Evolutionary conservation across 2,329 filamentous ascomycete species (phyloP), one percentile per base, ranked within the genome.

Genomic region (Corynespora cassiicola): DNA sequence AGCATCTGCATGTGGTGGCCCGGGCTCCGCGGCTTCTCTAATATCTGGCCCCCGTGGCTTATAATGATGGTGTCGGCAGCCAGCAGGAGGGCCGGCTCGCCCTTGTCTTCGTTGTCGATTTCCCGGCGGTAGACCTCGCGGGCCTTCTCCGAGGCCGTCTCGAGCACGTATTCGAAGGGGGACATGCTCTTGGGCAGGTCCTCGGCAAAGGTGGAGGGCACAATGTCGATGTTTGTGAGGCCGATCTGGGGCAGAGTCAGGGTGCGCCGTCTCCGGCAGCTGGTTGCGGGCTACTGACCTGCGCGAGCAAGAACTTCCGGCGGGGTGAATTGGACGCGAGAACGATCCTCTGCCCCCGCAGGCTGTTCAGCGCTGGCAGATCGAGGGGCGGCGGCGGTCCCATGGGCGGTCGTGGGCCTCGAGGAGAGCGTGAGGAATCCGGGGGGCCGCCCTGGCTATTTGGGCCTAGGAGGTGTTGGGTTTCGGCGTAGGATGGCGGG

Each of bases 51-150:
- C 25, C 80, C 74, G 8, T 82, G 78, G 7, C 84, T 86, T 10
- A 94, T 87, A 46, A 99, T 88, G 39, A 99, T 78, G 0, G 94
- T 97, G 66, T 97, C 92, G 22, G 92, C 92, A 0, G 90, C 85
- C 42, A 97, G 85, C 41, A 97, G 89, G 11, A 97, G 77, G 6
- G 84, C 86, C 0, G 90, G 90, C 53, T 96, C 94, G 38, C 77
- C 81, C 40, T 75, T 70, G 31, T 60, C 69, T 38, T 71, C 65
- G 42, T 81, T 80, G 57, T 82, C 65, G 52, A 85, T 75, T 54
- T 83, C 79, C 25, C 73, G 63, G 19, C 67, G 64, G 68, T 87
- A 87, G 7, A 97, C 88, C 29, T 87, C 80, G 27, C 90, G 78
- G 33, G 86, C 88, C 71, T 99, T 99, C 55, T 86, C 81, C 15